Evolutionary conservation across 148 eudicot species (phyloP).

Genomic region (Mesembryanthemum crystallinum): DNA sequence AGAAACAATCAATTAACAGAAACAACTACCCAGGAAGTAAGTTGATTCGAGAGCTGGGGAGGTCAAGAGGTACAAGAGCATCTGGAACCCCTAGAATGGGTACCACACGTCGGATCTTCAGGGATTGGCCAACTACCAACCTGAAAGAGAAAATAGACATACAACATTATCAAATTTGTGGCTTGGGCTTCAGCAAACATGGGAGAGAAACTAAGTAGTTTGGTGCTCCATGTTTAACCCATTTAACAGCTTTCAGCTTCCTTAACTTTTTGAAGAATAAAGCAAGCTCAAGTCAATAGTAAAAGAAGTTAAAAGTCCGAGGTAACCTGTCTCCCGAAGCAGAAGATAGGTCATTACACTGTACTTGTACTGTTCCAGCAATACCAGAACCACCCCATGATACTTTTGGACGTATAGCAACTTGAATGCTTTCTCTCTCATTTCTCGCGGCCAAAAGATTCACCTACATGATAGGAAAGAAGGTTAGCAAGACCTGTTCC

Average conservation of each 20-base stretch:
- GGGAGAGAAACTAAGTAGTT: not conserved
- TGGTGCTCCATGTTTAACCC: not conserved
- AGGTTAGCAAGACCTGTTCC: constrained; percentile 2
- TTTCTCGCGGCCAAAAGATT: constrained; percentile 93
- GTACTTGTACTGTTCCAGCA: constrained; percentile 84
- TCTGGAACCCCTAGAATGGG: constrained; percentile 95
- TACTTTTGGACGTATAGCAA: constrained; percentile 95
- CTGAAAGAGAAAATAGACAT: constrained; percentile 38
- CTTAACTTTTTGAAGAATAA: not conserved
- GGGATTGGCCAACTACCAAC: constrained; percentile 65
- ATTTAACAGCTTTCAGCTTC: not conserved
- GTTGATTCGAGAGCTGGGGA: constrained; percentile 64
- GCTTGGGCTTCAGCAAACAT: not conserved
- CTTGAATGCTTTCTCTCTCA: constrained; percentile 93
- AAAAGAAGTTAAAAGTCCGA: not conserved
- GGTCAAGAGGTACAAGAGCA: constrained; percentile 96
- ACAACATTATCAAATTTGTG: not conserved
- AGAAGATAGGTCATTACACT: constrained; percentile 76
- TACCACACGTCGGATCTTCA: constrained; percentile 73
- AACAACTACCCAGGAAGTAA: constrained; percentile 73
- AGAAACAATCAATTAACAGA: constrained; percentile 6
- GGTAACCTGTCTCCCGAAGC: constrained; percentile 80
- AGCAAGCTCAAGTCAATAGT: constrained; percentile 5
- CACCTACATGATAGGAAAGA: constrained; percentile 43
- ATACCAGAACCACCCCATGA: constrained; percentile 66